A percentile compares a stretch with the other conserved stretches of the same genome.
These are phyloP conservation scores for Athelia psychrophila DNA, from an alignment of 1,284 basidiomycete species.

Conservation along the genomic window DNA sequence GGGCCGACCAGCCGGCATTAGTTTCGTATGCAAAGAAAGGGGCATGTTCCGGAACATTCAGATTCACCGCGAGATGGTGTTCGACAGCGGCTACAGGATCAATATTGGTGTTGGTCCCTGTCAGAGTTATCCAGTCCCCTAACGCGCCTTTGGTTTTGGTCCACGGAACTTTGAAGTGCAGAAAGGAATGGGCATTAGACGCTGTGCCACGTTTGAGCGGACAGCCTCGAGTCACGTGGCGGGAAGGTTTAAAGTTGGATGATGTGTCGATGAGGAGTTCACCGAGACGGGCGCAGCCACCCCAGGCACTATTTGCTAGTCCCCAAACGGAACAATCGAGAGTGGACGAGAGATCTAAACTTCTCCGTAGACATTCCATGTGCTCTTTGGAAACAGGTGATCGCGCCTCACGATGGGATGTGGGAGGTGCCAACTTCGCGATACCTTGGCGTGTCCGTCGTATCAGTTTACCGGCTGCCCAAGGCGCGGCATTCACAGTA, in stretches of 20 bases:
- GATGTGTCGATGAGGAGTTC: neutral
- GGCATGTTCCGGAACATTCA: neutral
- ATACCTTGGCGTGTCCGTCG: slow-evolving; percentile 15
- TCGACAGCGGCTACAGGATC: neutral
- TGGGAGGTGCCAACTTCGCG: slow-evolving; percentile 18
- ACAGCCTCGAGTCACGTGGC: neutral
- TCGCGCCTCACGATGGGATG: slow-evolving; percentile 15
- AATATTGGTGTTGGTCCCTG: neutral
- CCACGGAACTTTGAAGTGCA: neutral
- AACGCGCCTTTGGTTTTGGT: neutral
- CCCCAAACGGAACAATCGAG: slow-evolving; percentile 20
- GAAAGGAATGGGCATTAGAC: neutral
- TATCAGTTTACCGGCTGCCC: slow-evolving; percentile 23
- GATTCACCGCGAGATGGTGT: neutral
- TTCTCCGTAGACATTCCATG: slow-evolving; percentile 17
- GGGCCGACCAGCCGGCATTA: neutral
- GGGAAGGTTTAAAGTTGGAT: neutral
- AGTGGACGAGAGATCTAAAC: slow-evolving; percentile 21
- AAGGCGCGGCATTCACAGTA: slow-evolving; percentile 23
- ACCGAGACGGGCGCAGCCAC: neutral
- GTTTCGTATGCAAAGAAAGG: neutral
- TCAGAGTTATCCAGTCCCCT: neutral
- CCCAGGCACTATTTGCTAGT: slow-evolving; percentile 5
- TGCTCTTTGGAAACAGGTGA: slow-evolving; percentile 30
- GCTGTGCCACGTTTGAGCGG: neutral